Conservation (phyloP, 2,329 filamentous ascomycete genomes). For the Emydomyces testavorans region DNA sequence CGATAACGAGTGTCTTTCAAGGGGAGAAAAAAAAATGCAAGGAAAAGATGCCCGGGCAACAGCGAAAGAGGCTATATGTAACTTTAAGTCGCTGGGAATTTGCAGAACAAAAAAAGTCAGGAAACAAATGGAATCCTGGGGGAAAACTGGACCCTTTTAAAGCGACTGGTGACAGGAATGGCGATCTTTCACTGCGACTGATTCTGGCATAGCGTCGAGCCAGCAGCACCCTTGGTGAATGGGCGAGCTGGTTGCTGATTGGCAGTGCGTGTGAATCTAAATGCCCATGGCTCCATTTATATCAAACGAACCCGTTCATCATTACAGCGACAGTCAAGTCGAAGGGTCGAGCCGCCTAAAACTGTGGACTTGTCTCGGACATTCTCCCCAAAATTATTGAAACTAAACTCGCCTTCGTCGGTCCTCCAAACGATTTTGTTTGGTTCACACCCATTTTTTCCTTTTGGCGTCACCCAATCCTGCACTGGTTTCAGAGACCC, state of each 20-base stretch:
- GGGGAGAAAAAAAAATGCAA: conserved; percentile 9
- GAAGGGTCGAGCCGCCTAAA: neutral
- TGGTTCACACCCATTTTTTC: neutral
- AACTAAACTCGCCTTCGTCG: no score
- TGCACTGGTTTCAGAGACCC: conserved; percentile 9
- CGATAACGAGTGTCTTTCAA: conserved; percentile 10
- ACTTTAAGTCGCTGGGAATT: conserved; percentile 2
- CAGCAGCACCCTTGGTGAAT: neutral
- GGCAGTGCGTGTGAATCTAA: neutral
- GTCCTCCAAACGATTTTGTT: conserved; percentile 5
- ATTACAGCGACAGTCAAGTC: neutral
- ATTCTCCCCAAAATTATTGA: neutral
- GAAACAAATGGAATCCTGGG: conserved; percentile 9
- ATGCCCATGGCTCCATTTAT: conserved; percentile 1
- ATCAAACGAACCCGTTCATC: neutral
- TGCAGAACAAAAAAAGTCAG: conserved; percentile 6
- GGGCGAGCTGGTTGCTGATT: neutral
- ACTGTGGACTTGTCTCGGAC: conserved; percentile 3
- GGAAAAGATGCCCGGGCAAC: conserved; percentile 10
- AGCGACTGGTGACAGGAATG: no score
- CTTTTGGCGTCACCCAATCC: neutral
- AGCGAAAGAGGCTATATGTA: neutral
- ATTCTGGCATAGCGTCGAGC: conserved; percentile 4
- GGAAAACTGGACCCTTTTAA: conserved; percentile 9
- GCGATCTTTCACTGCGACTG: conserved; percentile 3